A percentile compares a stretch with the other conserved stretches of the same genome.
Evolutionary conservation across 1,284 basidiomycete species (phyloP).

Genomic region (Mrakiaceae sp.): DNA sequence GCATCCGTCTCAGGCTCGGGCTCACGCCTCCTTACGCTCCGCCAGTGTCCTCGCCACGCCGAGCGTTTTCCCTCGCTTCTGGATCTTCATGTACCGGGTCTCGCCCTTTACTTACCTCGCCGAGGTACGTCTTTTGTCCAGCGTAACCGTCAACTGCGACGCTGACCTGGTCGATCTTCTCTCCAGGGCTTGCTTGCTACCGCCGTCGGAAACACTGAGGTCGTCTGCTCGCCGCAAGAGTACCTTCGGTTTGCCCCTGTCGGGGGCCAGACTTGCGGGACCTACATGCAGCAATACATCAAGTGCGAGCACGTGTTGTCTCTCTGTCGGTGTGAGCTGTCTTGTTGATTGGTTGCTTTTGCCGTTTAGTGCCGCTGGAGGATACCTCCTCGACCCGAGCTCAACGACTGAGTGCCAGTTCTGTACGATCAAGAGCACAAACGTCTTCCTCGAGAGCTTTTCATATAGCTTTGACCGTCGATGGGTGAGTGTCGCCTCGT

Average conservation of each 20-base stretch:
- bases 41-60: conserved; percentile 28
- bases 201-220: conserved; percentile 29
- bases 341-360: not conserved
- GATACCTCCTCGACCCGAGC: conserved; percentile 29
- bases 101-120: conserved; percentile 64
- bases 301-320: conserved; percentile 16
- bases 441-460: conserved; percentile 48
- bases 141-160: conserved; percentile 25
- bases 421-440: conserved; percentile 41
- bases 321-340: conserved; percentile 7
- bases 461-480: conserved; percentile 45
- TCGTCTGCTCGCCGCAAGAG: conserved; percentile 36
- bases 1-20: conserved; percentile 31
- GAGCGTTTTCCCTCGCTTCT: conserved; percentile 50
- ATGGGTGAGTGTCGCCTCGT: conserved; percentile 22
- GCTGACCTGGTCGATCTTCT: conserved; percentile 23
- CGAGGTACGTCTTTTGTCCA: conserved; percentile 46
- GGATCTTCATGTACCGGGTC: conserved; percentile 65
- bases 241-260: conserved; percentile 33
- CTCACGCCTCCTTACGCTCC: no score
- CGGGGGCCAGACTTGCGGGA: conserved; percentile 34
- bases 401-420: conserved; percentile 31
- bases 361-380: conserved; percentile 22
- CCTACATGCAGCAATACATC: conserved; percentile 34
- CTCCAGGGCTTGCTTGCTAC: conserved; percentile 35